Conservation (phyloP, 805 yeast species). For the Starmerella roubikii region DNA sequence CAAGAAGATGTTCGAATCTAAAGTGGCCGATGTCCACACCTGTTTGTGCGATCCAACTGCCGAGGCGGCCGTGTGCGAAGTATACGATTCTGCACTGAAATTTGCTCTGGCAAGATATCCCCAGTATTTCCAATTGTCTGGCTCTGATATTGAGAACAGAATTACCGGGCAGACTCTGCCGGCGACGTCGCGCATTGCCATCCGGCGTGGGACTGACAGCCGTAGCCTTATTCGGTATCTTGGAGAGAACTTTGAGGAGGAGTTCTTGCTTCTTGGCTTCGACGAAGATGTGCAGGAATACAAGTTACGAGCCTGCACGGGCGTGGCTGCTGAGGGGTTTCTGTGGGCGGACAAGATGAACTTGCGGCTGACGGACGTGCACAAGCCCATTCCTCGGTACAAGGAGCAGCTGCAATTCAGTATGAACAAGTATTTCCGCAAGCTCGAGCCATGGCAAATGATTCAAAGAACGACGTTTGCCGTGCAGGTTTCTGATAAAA, state of each 20-base stretch:
- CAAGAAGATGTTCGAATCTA: constrained; percentile 23
- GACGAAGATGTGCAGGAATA: constrained; percentile 27
- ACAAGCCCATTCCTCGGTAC: constrained; percentile 62
- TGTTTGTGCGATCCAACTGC: constrained; percentile 4
- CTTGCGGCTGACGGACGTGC: constrained; percentile 45
- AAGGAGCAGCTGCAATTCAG: constrained; percentile 39
- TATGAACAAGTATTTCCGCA: constrained; percentile 54
- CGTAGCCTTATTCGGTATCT: constrained; percentile 4
- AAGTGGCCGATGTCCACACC: constrained; percentile 10
- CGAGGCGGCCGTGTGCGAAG: constrained; percentile 33
- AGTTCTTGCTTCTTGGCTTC: constrained; percentile 46
- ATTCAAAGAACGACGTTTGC: constrained; percentile 62
- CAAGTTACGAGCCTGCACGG: constrained; percentile 40
- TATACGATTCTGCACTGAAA: constrained; percentile 32
- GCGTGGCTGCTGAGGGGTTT: constrained; percentile 63
- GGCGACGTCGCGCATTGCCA: background rate
- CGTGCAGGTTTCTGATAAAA: constrained; percentile 40
- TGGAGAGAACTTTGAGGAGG: constrained; percentile 42
- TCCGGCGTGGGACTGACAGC: background rate
- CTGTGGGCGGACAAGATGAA: constrained; percentile 43
- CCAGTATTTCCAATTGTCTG: constrained; percentile 30
- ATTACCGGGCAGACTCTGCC: constrained; percentile 6
- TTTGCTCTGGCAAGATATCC: constrained; percentile 41
- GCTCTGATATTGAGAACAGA: constrained; percentile 14
- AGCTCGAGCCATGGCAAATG: constrained; percentile 38